phyloP scores from a whole-genome alignment of 163 green algal genomes.

The Coccomyxa subellipsoidea region DNA sequence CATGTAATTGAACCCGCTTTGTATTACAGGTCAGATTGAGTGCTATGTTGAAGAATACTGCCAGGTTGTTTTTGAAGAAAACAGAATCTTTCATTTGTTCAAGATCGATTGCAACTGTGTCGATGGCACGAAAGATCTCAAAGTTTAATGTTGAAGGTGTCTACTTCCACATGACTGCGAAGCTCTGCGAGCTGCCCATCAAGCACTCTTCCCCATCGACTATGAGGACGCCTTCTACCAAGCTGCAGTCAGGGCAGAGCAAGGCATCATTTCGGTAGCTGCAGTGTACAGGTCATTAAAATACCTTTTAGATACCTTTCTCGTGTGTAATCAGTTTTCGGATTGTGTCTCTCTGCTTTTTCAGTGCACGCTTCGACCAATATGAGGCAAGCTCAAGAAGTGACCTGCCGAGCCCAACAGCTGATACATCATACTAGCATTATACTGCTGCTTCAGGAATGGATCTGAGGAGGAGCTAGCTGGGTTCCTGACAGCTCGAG shows the following conservation, averaged over 20 bases:
- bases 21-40: neutral
- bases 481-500: constrained; percentile 39
- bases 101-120: too few relatives aligned
- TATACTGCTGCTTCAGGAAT: neutral
- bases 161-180: neutral
- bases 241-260: constrained; percentile 14
- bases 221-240: constrained; percentile 43
- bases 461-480: constrained; percentile 18
- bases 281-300: constrained; percentile 7
- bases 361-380: too few relatives aligned
- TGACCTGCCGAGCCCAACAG: too few relatives aligned
- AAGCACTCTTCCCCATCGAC: constrained; percentile 42
- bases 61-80: too few relatives aligned
- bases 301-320: too few relatives aligned
- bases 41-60: neutral
- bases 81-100: too few relatives aligned
- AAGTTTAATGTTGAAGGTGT: too few relatives aligned
- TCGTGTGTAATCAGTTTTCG: too few relatives aligned
- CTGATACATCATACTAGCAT: too few relatives aligned
- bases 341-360: too few relatives aligned
- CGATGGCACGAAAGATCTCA: too few relatives aligned
- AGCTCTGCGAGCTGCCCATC: constrained; percentile 25
- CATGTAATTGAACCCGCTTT: neutral
- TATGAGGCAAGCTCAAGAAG: too few relatives aligned
- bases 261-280: constrained; percentile 27